Base-by-base conservation (phyloP, 2,329 filamentous ascomycete species). In the Colletotrichum sp. region DNA sequence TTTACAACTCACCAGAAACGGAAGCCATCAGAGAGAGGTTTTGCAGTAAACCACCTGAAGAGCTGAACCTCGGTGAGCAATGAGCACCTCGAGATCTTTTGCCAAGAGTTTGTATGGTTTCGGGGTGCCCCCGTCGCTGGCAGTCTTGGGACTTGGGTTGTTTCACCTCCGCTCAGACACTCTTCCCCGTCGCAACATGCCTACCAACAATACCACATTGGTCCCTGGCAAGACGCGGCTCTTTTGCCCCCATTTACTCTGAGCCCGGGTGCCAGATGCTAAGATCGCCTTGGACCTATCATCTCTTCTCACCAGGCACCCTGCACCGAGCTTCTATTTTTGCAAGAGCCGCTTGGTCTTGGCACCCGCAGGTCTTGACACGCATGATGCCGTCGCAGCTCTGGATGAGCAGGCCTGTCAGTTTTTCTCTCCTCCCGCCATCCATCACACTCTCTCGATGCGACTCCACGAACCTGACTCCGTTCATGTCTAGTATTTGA, bases 131-230 rank as follows among this genome's bases (percentile, higher is more conserved):
- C 49, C 71, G 64, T 73, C 64, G 34, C 57, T 32, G 44, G 26
- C 71, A 59, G 64, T 69, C 74, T 63, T 75, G 72, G 72, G 71
- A 75, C 75, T 75, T 57, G 71, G 32, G 62, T 36, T 67, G 75
- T 77, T 77, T 77, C 75, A 77, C 55, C 28, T 76, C 21, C 71
- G 75, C 75, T 77, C 75, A 63, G 75, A 77, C 75, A 26, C 63
- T 52, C 52, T n/a, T 69, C 69, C 71, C 55, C 72, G 70, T 57
- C 39, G 30, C 36, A 52, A 62, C 49, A 32, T 28, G 52, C 15
- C 59, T 44, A 67, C 26, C 28, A 16, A 26, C 57, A 18, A 34
- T 24, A 62, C 65, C 64, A 59, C 63, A 69, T 39, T 63, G 32
- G 55, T 44, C 28, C 44, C 70, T 55, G 63, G 39, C 21, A 16